These are phyloP conservation scores for Heracleum sosnowskyi DNA, from an alignment of 129 eudicot species.

Conservation along the genomic window DNA sequence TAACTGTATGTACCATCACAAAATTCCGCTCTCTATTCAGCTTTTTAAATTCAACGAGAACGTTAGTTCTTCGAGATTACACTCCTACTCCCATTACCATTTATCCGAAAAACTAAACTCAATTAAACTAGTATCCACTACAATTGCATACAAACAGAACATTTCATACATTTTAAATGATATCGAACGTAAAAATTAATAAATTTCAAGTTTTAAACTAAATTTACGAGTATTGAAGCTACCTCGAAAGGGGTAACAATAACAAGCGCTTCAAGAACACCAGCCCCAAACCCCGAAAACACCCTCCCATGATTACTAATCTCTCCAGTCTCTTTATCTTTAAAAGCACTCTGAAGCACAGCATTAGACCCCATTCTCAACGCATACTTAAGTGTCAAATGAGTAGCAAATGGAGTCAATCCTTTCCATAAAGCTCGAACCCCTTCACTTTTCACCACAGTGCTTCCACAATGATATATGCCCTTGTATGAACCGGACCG, in stretches of 20 bases:
- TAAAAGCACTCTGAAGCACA: constrained; percentile 54
- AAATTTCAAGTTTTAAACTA: too few relatives aligned
- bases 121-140: too few relatives aligned
- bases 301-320: constrained; percentile 55
- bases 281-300: constrained; percentile 85
- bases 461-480: constrained; percentile 67
- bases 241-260: constrained; percentile 95
- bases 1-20: too few relatives aligned
- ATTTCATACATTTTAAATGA: too few relatives aligned
- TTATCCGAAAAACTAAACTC: background rate
- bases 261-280: constrained; percentile 85
- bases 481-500: constrained; percentile 71
- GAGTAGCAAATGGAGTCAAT: constrained; percentile 79
- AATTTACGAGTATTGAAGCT: too few relatives aligned
- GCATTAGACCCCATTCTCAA: constrained; percentile 91
- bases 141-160: background rate
- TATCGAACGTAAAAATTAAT: too few relatives aligned
- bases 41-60: too few relatives aligned
- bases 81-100: background rate
- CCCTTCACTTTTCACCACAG: constrained; percentile 49
- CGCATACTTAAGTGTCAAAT: constrained; percentile 78
- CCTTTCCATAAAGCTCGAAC: constrained; percentile 94
- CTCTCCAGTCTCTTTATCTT: constrained; percentile 55
- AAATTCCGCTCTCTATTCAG: too few relatives aligned
- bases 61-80: background rate